Evolutionary conservation across 768 basidiomycete genomes (phyloP).

Genomic region (Mycena crocata): DNA sequence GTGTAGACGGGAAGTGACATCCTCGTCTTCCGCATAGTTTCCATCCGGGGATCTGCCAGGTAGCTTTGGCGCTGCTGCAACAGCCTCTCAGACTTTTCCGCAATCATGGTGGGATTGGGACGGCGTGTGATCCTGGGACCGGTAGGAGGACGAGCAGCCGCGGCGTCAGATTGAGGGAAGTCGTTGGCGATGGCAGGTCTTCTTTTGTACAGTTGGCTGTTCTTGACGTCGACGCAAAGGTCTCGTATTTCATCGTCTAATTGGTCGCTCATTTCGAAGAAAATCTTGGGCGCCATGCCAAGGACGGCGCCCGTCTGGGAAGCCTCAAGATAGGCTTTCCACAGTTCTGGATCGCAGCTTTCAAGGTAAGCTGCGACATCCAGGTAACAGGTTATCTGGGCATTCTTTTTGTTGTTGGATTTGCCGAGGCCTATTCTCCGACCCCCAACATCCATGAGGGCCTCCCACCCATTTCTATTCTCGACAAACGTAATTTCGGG

Average conservation of each 20-base stretch:
- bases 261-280: slow-evolving; percentile 69
- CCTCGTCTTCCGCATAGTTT: slow-evolving; percentile 76
- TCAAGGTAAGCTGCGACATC: slow-evolving; percentile 92
- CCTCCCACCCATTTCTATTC: slow-evolving; percentile 68
- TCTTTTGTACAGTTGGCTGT: slow-evolving; percentile 74
- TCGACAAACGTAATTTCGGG: slow-evolving; percentile 75
- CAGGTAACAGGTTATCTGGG: slow-evolving; percentile 80
- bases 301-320: slow-evolving; percentile 75
- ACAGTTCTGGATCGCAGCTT: slow-evolving; percentile 82
- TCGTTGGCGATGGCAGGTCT: slow-evolving; percentile 54
- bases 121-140: slow-evolving; percentile 34
- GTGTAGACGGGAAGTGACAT: slow-evolving; percentile 80
- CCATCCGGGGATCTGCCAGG: slow-evolving; percentile 66
- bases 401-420: slow-evolving; percentile 75
- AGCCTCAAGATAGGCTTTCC: slow-evolving; percentile 75
- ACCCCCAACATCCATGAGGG: slow-evolving; percentile 79
- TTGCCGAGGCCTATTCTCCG: slow-evolving; percentile 86
- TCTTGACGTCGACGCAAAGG: slow-evolving; percentile 73
- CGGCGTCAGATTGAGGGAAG: slow-evolving; percentile 18
- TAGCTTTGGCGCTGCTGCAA: slow-evolving; percentile 67
- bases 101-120: slow-evolving; percentile 45
- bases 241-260: slow-evolving; percentile 80
- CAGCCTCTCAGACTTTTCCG: slow-evolving; percentile 70
- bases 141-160: slow-evolving; percentile 16
- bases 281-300: slow-evolving; percentile 76